Conservation (phyloP, 2,329 filamentous ascomycete genomes). For the Sporothrix mexicana region DNA sequence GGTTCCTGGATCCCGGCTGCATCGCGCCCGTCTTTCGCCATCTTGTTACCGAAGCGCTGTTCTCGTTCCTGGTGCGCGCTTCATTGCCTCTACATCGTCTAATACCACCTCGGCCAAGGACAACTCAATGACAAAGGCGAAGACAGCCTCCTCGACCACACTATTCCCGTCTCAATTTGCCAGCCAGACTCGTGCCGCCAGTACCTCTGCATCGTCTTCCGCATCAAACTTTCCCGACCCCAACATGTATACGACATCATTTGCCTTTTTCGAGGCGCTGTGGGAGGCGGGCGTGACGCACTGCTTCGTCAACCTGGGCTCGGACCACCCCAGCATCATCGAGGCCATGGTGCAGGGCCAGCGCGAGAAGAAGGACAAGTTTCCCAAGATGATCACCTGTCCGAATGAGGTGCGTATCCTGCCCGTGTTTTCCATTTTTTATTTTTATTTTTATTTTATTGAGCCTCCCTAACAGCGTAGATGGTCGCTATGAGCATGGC, state of each 20-base stretch:
- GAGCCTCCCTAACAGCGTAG: conserved; percentile 44
- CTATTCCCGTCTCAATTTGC: not conserved
- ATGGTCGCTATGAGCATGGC: conserved; percentile 80
- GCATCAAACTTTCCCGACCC: not conserved
- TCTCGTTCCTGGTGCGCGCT: not conserved
- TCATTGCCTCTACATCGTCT: conserved; percentile 26
- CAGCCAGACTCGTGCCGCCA: conserved; percentile 16
- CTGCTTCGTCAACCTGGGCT: conserved; percentile 65
- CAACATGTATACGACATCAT: conserved; percentile 73
- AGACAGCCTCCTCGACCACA: not conserved
- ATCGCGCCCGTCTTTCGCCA: conserved; percentile 23
- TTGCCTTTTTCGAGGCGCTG: conserved; percentile 81
- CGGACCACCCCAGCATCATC: conserved; percentile 71
- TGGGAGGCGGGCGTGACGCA: conserved; percentile 71
- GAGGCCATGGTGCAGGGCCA: conserved; percentile 77
- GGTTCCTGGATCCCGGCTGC: not conserved
- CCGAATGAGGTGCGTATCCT: conserved; percentile 66
- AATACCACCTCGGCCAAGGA: not conserved
- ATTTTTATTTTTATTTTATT: too few relatives aligned
- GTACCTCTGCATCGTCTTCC: not conserved
- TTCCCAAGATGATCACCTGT: conserved; percentile 73
- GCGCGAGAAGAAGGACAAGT: conserved; percentile 64
- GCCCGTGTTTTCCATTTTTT: too few relatives aligned
- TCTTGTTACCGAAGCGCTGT: conserved; percentile 15
- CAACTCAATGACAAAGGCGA: not conserved